A percentile compares a stretch with the other conserved stretches of the same genome.
Evolutionary conservation across 257 asterid species (phyloP).

Genomic region (Ligustrum vulgare): DNA sequence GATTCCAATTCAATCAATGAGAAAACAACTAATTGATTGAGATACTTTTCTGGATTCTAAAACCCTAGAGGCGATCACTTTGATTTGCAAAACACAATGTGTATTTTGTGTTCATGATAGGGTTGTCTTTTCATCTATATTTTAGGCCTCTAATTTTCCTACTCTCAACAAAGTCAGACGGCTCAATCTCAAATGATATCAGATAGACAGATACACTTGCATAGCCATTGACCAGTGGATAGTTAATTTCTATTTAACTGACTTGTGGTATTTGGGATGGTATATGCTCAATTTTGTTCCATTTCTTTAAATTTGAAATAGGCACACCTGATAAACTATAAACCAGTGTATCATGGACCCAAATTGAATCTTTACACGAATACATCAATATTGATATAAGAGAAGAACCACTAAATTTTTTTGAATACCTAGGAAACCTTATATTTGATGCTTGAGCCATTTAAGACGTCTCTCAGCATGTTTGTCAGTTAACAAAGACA

Average conservation of each 20-base stretch:
- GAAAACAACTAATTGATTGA: not conserved
- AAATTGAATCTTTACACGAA: not conserved
- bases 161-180: not conserved
- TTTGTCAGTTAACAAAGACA: not conserved
- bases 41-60: not conserved
- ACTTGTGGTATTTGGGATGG: not conserved
- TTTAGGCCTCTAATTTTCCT: not conserved
- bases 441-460: not conserved
- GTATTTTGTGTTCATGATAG: not conserved
- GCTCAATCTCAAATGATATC: not conserved
- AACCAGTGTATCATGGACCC: not conserved
- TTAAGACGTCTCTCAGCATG: not conserved
- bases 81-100: not conserved
- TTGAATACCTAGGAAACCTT: not conserved
- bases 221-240: not conserved
- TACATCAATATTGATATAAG: not conserved
- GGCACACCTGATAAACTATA: not conserved
- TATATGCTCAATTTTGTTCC: not conserved
- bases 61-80: not conserved
- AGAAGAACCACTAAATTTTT: not conserved
- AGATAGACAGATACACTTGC: not conserved
- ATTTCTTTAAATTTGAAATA: not conserved
- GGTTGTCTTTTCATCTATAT: not conserved
- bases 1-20: not conserved
- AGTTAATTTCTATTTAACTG: not conserved